These are phyloP conservation scores for Tetragonia tetragonoides DNA, from an alignment of 148 eudicot species.

Conservation along the genomic window DNA sequence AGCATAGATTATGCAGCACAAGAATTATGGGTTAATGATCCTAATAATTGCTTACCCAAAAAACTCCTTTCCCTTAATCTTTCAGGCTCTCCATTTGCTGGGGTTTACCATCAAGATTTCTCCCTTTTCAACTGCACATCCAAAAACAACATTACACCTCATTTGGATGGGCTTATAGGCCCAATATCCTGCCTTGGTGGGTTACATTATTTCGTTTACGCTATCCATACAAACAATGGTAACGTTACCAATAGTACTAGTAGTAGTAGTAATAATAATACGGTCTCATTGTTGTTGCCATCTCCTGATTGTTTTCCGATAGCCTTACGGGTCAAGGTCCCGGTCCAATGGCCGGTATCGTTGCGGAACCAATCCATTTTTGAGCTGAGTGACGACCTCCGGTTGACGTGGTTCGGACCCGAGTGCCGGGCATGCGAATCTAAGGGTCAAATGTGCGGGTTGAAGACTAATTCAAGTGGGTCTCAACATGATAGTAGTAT, in stretches of 20 bases:
- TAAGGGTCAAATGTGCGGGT: constrained; percentile 39
- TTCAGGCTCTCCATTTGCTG: constrained; percentile 40
- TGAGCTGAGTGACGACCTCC: constrained; percentile 37
- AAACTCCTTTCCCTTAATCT: constrained; percentile 40
- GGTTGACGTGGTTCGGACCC: constrained; percentile 46
- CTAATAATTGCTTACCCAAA: constrained; percentile 45
- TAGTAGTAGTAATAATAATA: constrained; percentile 6
- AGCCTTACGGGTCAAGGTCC: constrained; percentile 32
- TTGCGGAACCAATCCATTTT: constrained; percentile 4
- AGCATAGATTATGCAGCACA: constrained; percentile 49
- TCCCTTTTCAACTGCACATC: constrained; percentile 46
- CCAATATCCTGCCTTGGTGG: constrained; percentile 53
- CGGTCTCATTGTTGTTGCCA: neutral
- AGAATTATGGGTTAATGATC: constrained; percentile 53
- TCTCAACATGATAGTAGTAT: neutral
- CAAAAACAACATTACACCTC: neutral
- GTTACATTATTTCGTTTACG: constrained; percentile 31
- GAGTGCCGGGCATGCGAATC: constrained; percentile 46
- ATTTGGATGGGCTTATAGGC: constrained; percentile 17
- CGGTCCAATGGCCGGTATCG: constrained; percentile 36
- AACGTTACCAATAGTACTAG: neutral
- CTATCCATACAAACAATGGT: constrained; percentile 14
- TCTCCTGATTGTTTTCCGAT: constrained; percentile 20
- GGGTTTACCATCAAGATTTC: constrained; percentile 34
- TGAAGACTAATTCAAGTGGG: constrained; percentile 22